Percentiles rank a stretch among this genome's conserved stretches.
Conservation (phyloP, 2,329 filamentous ascomycete genomes). For the Aspergillus calidoustus region DNA sequence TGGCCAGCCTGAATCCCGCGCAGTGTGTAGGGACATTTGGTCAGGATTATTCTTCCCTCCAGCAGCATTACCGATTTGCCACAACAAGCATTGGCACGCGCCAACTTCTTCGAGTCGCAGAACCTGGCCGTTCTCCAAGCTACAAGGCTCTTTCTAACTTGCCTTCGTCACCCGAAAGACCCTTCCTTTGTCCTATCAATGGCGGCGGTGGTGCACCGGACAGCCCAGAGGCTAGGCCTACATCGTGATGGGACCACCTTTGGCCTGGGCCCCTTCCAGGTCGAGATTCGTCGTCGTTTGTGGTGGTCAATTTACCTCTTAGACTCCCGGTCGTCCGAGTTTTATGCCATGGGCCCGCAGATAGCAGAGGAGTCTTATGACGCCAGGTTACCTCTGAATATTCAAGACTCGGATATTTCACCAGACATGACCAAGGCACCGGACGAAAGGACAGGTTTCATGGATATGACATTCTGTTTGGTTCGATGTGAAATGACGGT, state of each 20-base stretch:
- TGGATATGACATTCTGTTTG: conserved; percentile 57
- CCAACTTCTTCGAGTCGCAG: conserved; percentile 65
- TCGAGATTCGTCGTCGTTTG: conserved; percentile 56
- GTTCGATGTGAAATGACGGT: conserved; percentile 59
- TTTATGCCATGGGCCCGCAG: conserved; percentile 53
- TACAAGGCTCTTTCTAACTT: conserved; percentile 64
- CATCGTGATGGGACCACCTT: conserved; percentile 57
- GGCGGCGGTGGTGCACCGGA: conserved; percentile 46
- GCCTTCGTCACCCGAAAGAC: conserved; percentile 47
- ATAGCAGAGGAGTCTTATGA: conserved; percentile 52
- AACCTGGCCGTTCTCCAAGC: conserved; percentile 68
- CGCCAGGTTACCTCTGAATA: conserved; percentile 54
- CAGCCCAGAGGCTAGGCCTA: conserved; percentile 52
- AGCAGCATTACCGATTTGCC: conserved; percentile 64
- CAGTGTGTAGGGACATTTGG: conserved; percentile 52
- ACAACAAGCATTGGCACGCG: conserved; percentile 67
- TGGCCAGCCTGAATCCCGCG: conserved; percentile 48
- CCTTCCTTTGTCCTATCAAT: conserved; percentile 50
- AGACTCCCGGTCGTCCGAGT: conserved; percentile 54
- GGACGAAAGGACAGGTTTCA: conserved; percentile 53
- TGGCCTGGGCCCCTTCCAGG: conserved; percentile 53
- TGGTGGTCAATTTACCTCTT: conserved; percentile 57
- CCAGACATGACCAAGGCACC: conserved; percentile 56
- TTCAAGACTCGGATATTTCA: conserved; percentile 57
- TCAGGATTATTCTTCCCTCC: conserved; percentile 54